Base-by-base conservation (phyloP, 2,329 filamentous ascomycete species). In the Hymenoscyphus occultus region DNA sequence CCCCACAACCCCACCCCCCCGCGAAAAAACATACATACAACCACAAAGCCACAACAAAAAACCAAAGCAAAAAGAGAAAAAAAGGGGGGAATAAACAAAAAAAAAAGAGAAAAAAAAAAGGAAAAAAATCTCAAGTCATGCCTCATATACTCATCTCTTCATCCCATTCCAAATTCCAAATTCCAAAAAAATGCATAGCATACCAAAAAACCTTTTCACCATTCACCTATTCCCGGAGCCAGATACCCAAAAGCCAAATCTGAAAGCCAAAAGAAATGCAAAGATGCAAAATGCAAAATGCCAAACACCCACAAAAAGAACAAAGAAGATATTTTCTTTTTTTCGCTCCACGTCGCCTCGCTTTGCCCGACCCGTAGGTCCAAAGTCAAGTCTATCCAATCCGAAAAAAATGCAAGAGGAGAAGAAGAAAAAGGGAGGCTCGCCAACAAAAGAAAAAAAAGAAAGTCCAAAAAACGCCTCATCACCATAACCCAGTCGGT, bases 81-180 rank as follows among this genome's bases (percentile, higher is more conserved):
- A n/a, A 48, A 48, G 22, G 22, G 22, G 7, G 12, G 28, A 56
- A 2, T 13, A 35, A 57, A 57, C 5, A 35, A 35, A n/a, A 22
- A 12, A 2, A 51, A 51, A 28, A 3, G 19, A 22, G 10, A 22
- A 48, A 19, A 22, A 28, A 28, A 28, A 3, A 28, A 28, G 0
- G 3, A 28, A 28, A 56, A 56, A 35, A 5, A 35, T 10, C 10
- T 28, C 31, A 56, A 56, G 28, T 39, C 56, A 57, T 35, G 56
- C 48, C 56, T 57, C 56, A 16, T 57, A 57, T 57, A 13, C 56
- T 35, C 32, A 39, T 57, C n/a, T 39, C 56, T 28, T 39, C 32
- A 32, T 57, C 56, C 16, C 56, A 39, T 6, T 7, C 16, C 2
- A 57, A 31, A 31, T 7, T 28, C 31, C 56, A 57, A 57, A 39